These are phyloP conservation scores for Pisolithus microcarpus DNA, from an alignment of 768 basidiomycete species.

Conservation along the genomic window DNA sequence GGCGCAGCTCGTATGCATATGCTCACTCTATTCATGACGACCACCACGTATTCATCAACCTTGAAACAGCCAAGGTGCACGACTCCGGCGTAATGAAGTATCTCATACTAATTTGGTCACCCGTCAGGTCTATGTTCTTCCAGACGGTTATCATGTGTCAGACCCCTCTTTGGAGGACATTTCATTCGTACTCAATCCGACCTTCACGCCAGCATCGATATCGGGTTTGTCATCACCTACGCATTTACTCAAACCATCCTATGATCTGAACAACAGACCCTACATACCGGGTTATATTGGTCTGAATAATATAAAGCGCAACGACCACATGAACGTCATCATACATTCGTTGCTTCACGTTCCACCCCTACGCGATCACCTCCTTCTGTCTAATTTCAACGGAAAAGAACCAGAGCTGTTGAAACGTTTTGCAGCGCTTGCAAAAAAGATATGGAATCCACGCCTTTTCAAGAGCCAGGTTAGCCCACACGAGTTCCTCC, in stretches of 20 bases:
- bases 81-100: conserved; percentile 13
- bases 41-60: conserved; percentile 97
- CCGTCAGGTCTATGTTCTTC: conserved; percentile 86
- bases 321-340: conserved; percentile 97
- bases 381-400: conserved; percentile 67
- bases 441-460: conserved; percentile 96
- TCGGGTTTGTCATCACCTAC: conserved; percentile 49
- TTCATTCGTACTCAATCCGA: conserved; percentile 79
- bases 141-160: conserved; percentile 93
- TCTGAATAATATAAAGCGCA: conserved; percentile 94
- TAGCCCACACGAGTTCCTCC: conserved; percentile 96
- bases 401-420: conserved; percentile 82
- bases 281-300: conserved; percentile 94
- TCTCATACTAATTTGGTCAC: conserved; percentile 11
- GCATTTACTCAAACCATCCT: conserved; percentile 66
- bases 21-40: conserved; percentile 96
- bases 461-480: conserved; percentile 96
- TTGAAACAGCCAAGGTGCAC: conserved; percentile 83
- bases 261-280: conserved; percentile 72
- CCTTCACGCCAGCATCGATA: conserved; percentile 62
- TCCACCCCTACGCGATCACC: conserved; percentile 79
- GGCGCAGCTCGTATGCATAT: conserved; percentile 90
- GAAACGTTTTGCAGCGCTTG: conserved; percentile 77
- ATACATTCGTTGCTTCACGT: conserved; percentile 92
- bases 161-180: conserved; percentile 98